phyloP scores from a whole-genome alignment of 2,329 filamentous ascomycete species.

The Botrytis tulipae region DNA sequence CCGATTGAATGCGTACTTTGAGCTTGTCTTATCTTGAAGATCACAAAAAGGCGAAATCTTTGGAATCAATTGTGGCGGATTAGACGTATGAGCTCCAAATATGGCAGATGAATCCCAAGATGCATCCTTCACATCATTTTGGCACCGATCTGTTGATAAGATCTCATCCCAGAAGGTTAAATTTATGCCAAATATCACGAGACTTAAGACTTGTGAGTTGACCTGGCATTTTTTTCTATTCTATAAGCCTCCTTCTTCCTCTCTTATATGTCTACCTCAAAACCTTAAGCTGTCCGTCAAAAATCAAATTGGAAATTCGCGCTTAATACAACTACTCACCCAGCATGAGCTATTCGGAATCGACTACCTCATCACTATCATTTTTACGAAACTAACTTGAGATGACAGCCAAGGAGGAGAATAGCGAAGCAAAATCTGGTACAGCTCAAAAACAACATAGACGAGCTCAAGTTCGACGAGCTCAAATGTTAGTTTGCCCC shows the following conservation, averaged over 20 bases:
- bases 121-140: conserved; percentile 22
- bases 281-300: neutral
- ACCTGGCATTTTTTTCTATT: neutral
- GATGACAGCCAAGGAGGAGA: conserved; percentile 18
- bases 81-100: neutral
- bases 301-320: neutral
- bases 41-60: neutral
- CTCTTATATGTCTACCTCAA: neutral
- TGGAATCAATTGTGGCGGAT: conserved; percentile 2
- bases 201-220: neutral
- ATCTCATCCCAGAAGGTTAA: conserved; percentile 22
- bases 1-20: neutral
- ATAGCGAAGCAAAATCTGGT: conserved; percentile 21
- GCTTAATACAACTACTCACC: neutral
- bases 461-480: conserved; percentile 36
- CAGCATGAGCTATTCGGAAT: neutral
- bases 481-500: conserved; percentile 32
- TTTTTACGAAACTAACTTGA: neutral
- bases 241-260: neutral
- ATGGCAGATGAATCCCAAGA: conserved; percentile 13
- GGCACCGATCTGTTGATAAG: conserved; percentile 21
- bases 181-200: conserved; percentile 22
- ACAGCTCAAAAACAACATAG: conserved; percentile 32
- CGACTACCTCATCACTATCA: neutral
- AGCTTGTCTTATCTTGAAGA: neutral